Evolutionary conservation across 768 basidiomycete species (phyloP).

Genomic region (Candolleomyces efflorescens): DNA sequence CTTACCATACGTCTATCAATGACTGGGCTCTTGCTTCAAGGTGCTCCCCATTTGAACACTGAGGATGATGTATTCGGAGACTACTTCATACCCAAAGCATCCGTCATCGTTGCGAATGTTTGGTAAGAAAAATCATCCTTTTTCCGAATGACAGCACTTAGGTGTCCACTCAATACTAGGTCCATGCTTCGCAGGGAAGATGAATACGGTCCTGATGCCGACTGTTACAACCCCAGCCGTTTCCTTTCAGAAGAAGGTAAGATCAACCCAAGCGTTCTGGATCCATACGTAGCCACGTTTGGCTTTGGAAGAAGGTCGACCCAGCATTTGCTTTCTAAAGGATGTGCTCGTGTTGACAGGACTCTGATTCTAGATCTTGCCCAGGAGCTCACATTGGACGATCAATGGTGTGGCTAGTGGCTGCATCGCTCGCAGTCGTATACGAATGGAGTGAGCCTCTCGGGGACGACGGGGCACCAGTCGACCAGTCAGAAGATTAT

Average conservation of each 20-base stretch:
- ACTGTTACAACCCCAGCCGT: constrained; percentile 33
- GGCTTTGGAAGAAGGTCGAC: constrained; percentile 27
- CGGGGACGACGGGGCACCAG: neutral
- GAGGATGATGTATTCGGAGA: constrained; percentile 36
- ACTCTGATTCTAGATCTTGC: neutral
- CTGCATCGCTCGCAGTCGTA: constrained; percentile 3
- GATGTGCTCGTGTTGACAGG: no score
- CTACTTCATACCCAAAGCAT: constrained; percentile 26
- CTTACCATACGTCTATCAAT: no score
- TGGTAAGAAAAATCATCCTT: constrained; percentile 13
- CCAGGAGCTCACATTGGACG: constrained; percentile 3
- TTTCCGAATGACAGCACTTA: no score
- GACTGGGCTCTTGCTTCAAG: constrained; percentile 5
- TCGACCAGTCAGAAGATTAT: neutral
- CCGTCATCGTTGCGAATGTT: constrained; percentile 24
- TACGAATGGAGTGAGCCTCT: constrained; percentile 6
- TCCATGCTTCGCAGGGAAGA: constrained; percentile 34
- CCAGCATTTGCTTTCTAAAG: no score
- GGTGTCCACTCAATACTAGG: constrained; percentile 19
- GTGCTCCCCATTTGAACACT: constrained; percentile 24
- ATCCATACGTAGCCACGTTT: constrained; percentile 17
- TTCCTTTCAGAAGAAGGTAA: constrained; percentile 20
- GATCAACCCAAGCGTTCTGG: constrained; percentile 11
- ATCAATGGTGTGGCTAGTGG: constrained; percentile 2
- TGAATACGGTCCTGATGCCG: constrained; percentile 30